phyloP scores from a whole-genome alignment of 2,329 filamentous ascomycete species.

The Fusarium sp. region DNA sequence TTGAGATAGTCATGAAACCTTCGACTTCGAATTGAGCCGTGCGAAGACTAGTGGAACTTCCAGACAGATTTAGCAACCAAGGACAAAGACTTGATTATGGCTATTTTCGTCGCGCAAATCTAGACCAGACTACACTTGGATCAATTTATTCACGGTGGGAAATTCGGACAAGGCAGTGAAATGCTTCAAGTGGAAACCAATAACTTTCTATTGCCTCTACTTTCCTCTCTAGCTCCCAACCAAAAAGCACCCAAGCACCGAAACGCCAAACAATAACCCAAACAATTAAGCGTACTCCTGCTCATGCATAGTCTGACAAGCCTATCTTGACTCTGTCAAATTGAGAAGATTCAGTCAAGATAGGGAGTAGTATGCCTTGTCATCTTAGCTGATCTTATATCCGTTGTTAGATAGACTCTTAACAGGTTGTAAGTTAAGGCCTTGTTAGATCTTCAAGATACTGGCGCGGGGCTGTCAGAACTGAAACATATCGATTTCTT shows the following conservation, averaged over 20 bases:
- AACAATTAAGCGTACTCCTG: background rate
- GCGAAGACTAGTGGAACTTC: background rate
- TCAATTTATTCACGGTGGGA: background rate
- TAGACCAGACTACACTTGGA: background rate
- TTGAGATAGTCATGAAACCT: no score
- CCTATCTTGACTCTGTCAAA: no score
- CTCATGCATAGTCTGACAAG: background rate
- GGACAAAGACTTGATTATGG: background rate
- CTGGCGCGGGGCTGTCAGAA: no score
- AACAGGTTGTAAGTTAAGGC: no score
- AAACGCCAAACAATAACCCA: background rate
- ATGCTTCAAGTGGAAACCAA: background rate
- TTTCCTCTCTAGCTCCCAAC: background rate
- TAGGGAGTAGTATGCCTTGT: no score
- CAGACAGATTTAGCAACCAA: background rate
- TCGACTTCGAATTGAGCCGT: background rate
- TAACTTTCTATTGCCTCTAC: background rate
- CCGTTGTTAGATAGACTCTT: no score
- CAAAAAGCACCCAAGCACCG: background rate
- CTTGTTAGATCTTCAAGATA: no score
- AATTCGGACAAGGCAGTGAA: background rate
- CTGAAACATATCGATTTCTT: no score
- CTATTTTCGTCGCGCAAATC: background rate
- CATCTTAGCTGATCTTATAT: no score
- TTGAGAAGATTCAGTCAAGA: no score